Conservation (phyloP, 306 rosid genomes). For the Cucumis hystrix region DNA sequence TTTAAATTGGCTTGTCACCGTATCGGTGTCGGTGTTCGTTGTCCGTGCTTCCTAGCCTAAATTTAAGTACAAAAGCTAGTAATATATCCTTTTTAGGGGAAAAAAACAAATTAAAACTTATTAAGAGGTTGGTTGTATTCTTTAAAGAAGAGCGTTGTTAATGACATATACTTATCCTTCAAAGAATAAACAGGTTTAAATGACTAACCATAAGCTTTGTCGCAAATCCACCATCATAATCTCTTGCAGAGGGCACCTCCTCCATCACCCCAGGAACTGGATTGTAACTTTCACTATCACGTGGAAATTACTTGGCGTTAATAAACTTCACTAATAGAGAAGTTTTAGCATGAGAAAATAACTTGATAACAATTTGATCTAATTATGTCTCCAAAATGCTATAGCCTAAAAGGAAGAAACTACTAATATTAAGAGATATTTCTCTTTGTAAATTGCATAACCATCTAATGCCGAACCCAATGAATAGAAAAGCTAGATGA, state of each 20-base stretch:
- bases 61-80: neutral
- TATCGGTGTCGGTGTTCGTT: too few relatives aligned
- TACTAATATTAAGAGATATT: neutral
- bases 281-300: slow-evolving; percentile 75
- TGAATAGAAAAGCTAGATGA: neutral
- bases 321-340: neutral
- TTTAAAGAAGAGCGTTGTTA: neutral
- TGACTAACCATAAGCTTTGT: slow-evolving; percentile 79
- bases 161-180: neutral
- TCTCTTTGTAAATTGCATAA: neutral
- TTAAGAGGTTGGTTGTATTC: neutral
- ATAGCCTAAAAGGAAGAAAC: neutral
- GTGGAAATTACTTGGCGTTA: neutral
- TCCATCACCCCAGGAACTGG: slow-evolving; percentile 96
- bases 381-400: neutral
- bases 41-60: too few relatives aligned
- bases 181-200: neutral
- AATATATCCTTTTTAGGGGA: neutral
- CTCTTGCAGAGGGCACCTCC: slow-evolving; percentile 78
- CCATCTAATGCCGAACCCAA: neutral
- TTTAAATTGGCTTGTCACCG: too few relatives aligned
- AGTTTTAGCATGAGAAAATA: neutral
- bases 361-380: neutral
- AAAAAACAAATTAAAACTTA: too few relatives aligned
- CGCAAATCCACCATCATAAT: slow-evolving; percentile 86